Evolutionary conservation across 257 asterid genomes (phyloP).

Genomic region (Phtheirospermum japonicum): DNA sequence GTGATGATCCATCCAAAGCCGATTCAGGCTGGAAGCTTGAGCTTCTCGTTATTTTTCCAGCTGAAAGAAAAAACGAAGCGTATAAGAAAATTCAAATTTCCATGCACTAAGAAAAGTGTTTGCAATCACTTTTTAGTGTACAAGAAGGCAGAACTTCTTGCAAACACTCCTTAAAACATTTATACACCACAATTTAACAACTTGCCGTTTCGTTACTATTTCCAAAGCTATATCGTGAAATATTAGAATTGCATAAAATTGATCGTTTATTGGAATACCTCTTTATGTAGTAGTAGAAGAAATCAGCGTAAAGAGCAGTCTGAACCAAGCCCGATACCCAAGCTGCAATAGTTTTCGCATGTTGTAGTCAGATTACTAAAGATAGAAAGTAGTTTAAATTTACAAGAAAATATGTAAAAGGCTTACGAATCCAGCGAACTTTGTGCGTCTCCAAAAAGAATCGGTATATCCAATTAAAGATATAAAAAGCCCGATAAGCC

Average conservation of each 20-base stretch:
- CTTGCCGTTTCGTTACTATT: no score
- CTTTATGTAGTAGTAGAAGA: background rate
- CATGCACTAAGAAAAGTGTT: no score
- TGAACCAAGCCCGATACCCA: background rate
- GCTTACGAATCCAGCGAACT: background rate
- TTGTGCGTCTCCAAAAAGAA: background rate
- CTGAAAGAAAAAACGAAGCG: background rate
- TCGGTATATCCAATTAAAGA: background rate
- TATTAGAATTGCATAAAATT: no score
- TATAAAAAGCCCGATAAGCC: background rate
- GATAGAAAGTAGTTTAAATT: background rate
- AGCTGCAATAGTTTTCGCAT: background rate
- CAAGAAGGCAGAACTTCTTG: no score
- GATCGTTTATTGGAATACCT: background rate
- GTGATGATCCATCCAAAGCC: background rate
- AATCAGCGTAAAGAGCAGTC: background rate
- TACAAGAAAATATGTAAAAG: background rate
- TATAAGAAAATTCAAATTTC: no score
- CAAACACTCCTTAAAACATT: no score
- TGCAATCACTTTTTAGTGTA: no score
- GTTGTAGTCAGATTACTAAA: background rate
- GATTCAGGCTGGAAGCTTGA: background rate
- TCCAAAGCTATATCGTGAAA: no score
- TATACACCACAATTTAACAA: no score
- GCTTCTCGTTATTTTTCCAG: background rate